Conservation (phyloP, 2,329 filamentous ascomycete species). For the Zymoseptoria brevis region DNA sequence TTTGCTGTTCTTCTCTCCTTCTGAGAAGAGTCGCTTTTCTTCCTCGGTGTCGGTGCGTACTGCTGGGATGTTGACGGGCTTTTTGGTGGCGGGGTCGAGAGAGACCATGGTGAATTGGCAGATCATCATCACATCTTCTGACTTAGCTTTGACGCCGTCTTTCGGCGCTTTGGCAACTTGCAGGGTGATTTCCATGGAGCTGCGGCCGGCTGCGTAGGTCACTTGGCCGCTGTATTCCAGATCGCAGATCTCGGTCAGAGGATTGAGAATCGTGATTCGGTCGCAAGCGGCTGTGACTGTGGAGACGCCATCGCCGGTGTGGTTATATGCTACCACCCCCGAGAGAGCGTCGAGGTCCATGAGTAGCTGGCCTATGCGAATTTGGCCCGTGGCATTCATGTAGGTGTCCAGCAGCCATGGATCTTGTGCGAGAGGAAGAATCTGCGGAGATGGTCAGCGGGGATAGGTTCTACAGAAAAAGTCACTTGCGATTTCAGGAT, state of each 20-base stretch:
- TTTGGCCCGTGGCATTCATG: slow-evolving; percentile 66
- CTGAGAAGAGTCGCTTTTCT: slow-evolving; percentile 54
- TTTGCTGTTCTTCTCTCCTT: slow-evolving; percentile 58
- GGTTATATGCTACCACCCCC: slow-evolving; percentile 67
- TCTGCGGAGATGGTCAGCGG: slow-evolving; percentile 34
- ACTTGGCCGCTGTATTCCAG: slow-evolving; percentile 63
- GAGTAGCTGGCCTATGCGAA: slow-evolving; percentile 64
- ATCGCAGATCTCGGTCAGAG: slow-evolving; percentile 69
- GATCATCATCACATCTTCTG: slow-evolving; percentile 59
- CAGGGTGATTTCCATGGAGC: slow-evolving; percentile 65
- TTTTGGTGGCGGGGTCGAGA: slow-evolving; percentile 59
- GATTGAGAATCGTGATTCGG: slow-evolving; percentile 59
- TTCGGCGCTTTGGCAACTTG: slow-evolving; percentile 61
- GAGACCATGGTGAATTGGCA: slow-evolving; percentile 74
- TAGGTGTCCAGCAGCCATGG: slow-evolving; percentile 73
- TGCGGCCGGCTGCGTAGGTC: slow-evolving; percentile 64
- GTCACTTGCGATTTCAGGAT: neutral
- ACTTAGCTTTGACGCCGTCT: slow-evolving; percentile 47
- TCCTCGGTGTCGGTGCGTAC: slow-evolving; percentile 55
- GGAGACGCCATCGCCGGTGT: slow-evolving; percentile 56
- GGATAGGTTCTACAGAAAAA: neutral
- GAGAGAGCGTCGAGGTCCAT: slow-evolving; percentile 76
- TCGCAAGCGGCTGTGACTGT: slow-evolving; percentile 59
- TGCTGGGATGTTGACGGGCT: slow-evolving; percentile 55
- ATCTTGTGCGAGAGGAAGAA: slow-evolving; percentile 62